phyloP scores from a whole-genome alignment of 495 filamentous ascomycete genomes.

The Podospora pseudoanserina region DNA sequence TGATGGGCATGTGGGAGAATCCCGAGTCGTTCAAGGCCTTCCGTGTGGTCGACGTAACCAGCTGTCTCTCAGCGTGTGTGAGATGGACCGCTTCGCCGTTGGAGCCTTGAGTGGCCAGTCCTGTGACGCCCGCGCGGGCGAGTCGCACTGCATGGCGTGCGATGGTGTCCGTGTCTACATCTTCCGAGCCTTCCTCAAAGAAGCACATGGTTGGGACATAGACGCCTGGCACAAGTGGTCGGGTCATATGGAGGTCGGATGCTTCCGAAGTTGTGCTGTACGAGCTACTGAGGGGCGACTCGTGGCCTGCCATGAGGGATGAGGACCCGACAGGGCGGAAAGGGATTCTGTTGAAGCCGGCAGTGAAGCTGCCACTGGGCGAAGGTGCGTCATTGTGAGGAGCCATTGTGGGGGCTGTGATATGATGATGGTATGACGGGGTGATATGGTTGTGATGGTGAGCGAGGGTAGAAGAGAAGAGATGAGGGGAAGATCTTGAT shows the following conservation, averaged over 20 bases:
- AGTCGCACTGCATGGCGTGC: constrained; percentile 77
- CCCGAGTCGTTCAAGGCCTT: constrained; percentile 69
- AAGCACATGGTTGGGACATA: constrained; percentile 87
- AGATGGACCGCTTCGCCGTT: constrained; percentile 90
- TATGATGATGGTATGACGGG: constrained; percentile 6
- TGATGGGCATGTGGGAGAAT: constrained; percentile 69
- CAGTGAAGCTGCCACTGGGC: constrained; percentile 44
- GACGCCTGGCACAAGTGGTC: constrained; percentile 71
- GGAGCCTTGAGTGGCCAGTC: constrained; percentile 81
- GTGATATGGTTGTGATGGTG: neutral
- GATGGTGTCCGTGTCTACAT: constrained; percentile 67
- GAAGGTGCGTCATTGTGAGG: constrained; percentile 52
- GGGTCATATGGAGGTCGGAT: constrained; percentile 43
- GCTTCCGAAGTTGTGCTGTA: constrained; percentile 42
- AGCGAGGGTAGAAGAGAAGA: neutral
- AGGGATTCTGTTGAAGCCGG: constrained; percentile 44
- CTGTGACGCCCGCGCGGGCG: constrained; percentile 73
- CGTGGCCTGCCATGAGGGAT: constrained; percentile 35
- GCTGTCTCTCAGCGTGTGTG: constrained; percentile 64
- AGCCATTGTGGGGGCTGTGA: constrained; percentile 36
- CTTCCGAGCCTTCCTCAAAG: constrained; percentile 74
- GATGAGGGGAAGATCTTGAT: neutral
- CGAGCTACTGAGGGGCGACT: constrained; percentile 41
- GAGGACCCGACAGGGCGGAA: constrained; percentile 36
- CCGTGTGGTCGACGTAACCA: constrained; percentile 75